These are phyloP conservation scores for Aspergillus wentii DNA, from an alignment of 495 filamentous ascomycete genomes.

Conservation along the genomic window DNA sequence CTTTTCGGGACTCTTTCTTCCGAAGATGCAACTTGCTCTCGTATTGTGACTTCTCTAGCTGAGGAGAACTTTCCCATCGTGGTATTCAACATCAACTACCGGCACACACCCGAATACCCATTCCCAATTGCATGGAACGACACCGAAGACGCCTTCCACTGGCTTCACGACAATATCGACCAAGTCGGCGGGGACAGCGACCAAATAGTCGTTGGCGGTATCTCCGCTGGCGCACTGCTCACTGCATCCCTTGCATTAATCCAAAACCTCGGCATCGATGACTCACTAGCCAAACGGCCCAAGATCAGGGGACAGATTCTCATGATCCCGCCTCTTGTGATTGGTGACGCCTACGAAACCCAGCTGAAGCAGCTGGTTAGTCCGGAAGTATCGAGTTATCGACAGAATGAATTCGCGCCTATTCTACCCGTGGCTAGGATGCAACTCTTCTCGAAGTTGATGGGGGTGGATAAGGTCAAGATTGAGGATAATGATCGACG, in stretches of 20 bases:
- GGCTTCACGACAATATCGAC: conserved; percentile 32
- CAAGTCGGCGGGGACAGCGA: conserved; percentile 28
- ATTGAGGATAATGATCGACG: conserved; percentile 22
- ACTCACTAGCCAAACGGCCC: conserved; percentile 18
- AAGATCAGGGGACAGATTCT: conserved; percentile 38
- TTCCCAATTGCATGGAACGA: conserved; percentile 44
- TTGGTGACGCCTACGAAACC: conserved; percentile 24
- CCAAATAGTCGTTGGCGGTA: conserved; percentile 39
- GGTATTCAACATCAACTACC: conserved; percentile 44
- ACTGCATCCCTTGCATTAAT: conserved; percentile 35
- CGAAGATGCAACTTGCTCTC: conserved; percentile 43
- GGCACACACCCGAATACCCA: conserved; percentile 39
- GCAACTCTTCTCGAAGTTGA: conserved; percentile 25
- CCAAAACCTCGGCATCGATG: conserved; percentile 18
- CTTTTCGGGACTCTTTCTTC: conserved; percentile 39
- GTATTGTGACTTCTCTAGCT: conserved; percentile 24
- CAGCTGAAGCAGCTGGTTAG: conserved; percentile 28
- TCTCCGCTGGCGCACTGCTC: conserved; percentile 42
- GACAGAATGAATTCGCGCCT: conserved; percentile 36
- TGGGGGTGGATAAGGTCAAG: conserved; percentile 11
- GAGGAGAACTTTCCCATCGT: conserved; percentile 16
- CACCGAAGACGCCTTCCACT: conserved; percentile 41
- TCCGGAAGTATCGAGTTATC: conserved; percentile 28
- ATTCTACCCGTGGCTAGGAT: conserved; percentile 26
- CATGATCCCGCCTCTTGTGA: conserved; percentile 35